Evolutionary conservation across 176 grass and related monocot species (phyloP).

Genomic region (Bothriochloa decipiens): DNA sequence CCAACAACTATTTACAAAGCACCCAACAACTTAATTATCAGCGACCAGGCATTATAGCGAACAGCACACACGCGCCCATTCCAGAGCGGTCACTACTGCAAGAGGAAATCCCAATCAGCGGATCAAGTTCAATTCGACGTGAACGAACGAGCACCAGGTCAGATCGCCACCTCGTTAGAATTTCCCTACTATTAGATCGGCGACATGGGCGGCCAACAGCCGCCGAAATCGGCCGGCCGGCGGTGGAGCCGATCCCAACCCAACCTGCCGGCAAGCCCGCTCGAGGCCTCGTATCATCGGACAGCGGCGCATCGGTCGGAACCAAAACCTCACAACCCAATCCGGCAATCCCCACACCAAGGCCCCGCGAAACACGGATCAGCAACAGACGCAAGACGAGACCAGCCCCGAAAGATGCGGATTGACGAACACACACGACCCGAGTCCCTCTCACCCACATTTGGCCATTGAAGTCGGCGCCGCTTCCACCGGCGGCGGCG

Average conservation of each 20-base stretch:
- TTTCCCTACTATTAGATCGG: neutral
- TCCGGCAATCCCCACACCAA: neutral
- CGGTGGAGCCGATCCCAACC: neutral
- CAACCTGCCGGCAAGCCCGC: neutral
- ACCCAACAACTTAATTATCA: neutral
- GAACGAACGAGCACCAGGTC: neutral
- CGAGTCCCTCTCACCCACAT: slow-evolving; percentile 38
- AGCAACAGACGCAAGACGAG: neutral
- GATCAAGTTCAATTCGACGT: neutral
- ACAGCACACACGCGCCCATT: neutral
- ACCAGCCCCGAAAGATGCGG: neutral
- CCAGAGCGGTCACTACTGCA: neutral
- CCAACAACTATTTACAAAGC: neutral
- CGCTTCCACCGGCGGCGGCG: slow-evolving; percentile 1
- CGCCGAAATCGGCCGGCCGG: neutral
- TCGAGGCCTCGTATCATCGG: neutral
- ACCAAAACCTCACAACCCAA: neutral
- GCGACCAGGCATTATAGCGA: neutral
- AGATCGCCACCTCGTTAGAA: neutral
- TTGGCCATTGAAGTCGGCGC: slow-evolving; percentile 8
- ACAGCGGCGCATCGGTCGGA: neutral
- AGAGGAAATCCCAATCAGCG: neutral
- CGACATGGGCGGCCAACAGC: neutral
- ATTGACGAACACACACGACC: neutral
- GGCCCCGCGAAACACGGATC: neutral